These are phyloP conservation scores for Gilbertella persicaria DNA, from an alignment of 371 early-diverging fungal genomes.

Conservation along the genomic window DNA sequence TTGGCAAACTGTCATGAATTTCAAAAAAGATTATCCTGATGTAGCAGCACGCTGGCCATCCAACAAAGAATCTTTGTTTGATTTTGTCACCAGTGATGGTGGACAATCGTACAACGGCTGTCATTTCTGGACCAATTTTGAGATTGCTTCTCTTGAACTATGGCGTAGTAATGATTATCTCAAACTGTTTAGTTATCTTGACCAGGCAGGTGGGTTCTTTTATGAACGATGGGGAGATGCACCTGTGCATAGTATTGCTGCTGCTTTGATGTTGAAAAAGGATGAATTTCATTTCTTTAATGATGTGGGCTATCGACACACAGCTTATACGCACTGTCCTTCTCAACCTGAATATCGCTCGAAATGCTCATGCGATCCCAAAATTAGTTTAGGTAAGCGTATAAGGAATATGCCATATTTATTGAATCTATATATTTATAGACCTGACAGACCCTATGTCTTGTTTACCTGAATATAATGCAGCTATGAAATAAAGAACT, in stretches of 20 bases:
- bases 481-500: conserved; percentile 1
- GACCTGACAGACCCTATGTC: conserved; percentile 19
- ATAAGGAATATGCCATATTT: background rate
- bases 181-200: conserved; percentile 81
- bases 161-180: conserved; percentile 78
- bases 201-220: conserved; percentile 89
- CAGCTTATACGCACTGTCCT: conserved; percentile 72
- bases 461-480: conserved; percentile 16
- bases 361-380: conserved; percentile 60
- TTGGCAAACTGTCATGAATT: conserved; percentile 63
- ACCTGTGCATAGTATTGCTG: conserved; percentile 93
- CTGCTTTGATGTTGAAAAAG: conserved; percentile 76
- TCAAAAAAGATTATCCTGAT: conserved; percentile 46
- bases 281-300: conserved; percentile 88
- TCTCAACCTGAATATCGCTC: conserved; percentile 52
- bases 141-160: conserved; percentile 81
- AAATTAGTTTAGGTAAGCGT: conserved; percentile 49
- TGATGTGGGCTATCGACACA: conserved; percentile 77
- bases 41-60: conserved; percentile 32
- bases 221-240: conserved; percentile 98
- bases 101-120: conserved; percentile 60
- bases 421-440: background rate
- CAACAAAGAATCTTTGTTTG: conserved; percentile 39
- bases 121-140: conserved; percentile 76
- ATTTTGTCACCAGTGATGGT: conserved; percentile 44